Evolutionary conservation across 805 yeast genomes (phyloP).

Genomic region (Barnettozyma populi): DNA sequence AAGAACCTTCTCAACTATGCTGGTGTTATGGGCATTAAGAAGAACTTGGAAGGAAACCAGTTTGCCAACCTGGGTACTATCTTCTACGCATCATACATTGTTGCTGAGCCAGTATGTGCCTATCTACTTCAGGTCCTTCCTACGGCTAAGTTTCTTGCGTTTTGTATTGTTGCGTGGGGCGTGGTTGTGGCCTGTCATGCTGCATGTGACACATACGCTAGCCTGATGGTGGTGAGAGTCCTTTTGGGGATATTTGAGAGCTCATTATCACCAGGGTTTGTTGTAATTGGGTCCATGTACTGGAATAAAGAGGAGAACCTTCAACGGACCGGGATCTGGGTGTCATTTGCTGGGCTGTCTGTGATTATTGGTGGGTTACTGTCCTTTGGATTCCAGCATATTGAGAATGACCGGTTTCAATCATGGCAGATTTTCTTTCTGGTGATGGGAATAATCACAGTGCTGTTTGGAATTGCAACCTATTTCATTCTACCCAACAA

Average conservation of each 20-base stretch:
- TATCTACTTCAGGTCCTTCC: conserved; percentile 47
- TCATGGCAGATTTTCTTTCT: conserved; percentile 63
- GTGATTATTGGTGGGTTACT: conserved; percentile 41
- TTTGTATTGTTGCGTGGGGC: conserved; percentile 50
- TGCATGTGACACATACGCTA: conserved; percentile 47
- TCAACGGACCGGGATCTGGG: conserved; percentile 50
- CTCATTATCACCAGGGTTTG: conserved; percentile 50
- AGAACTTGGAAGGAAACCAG: conserved; percentile 41
- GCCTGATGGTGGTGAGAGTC: conserved; percentile 50
- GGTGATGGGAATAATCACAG: conserved; percentile 49
- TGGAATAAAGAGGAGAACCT: conserved; percentile 49
- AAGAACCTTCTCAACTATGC: conserved; percentile 57
- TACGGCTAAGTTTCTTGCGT: conserved; percentile 44
- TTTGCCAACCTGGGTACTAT: conserved; percentile 50
- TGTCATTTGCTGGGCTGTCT: conserved; percentile 50
- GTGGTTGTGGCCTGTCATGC: conserved; percentile 44
- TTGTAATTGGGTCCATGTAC: conserved; percentile 57
- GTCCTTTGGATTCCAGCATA: conserved; percentile 50
- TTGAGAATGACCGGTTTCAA: conserved; percentile 33
- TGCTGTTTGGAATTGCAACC: conserved; percentile 42
- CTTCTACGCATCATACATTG: conserved; percentile 47
- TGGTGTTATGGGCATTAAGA: conserved; percentile 58
- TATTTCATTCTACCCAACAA: conserved; percentile 45
- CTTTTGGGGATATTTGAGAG: conserved; percentile 51
- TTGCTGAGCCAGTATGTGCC: conserved; percentile 47